phyloP scores from a whole-genome alignment of 202 grass and related monocot genomes.

The Saccharum hybrid region DNA sequence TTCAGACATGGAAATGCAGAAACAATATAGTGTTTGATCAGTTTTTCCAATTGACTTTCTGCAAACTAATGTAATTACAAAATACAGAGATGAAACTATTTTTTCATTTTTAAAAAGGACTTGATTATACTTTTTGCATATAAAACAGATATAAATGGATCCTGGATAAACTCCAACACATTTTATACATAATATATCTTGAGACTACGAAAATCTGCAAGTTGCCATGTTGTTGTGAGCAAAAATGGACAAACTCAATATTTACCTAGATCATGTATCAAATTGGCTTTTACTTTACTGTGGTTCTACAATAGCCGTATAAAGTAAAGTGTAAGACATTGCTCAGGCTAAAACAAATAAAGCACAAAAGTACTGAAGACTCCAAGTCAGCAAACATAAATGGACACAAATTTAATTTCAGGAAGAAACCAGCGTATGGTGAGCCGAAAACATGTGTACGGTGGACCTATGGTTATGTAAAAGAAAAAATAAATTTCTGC shows the following conservation, averaged over 20 bases:
- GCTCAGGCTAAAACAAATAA: conserved; percentile 22
- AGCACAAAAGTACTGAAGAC: conserved; percentile 24
- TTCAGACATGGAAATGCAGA: conserved; percentile 27
- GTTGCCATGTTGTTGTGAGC: conserved; percentile 1
- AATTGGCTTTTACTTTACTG: conserved; percentile 24
- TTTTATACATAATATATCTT: conserved; percentile 17
- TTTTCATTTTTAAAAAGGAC: neutral
- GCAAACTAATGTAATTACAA: conserved; percentile 11
- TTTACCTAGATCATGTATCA: conserved; percentile 16
- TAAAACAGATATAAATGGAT: conserved; percentile 36
- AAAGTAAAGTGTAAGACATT: neutral
- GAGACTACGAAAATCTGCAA: conserved; percentile 24
- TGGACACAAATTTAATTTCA: conserved; percentile 20
- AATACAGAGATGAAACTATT: neutral
- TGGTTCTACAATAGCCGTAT: conserved; percentile 12
- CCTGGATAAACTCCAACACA: conserved; percentile 16
- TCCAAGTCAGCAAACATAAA: conserved; percentile 12
- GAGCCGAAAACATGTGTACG: neutral
- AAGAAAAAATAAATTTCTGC: neutral
- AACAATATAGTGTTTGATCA: neutral
- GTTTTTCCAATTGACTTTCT: conserved; percentile 29
- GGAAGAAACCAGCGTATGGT: neutral
- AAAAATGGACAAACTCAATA: conserved; percentile 30
- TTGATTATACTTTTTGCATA: neutral
- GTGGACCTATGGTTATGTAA: neutral